Evolutionary conservation across 1,284 basidiomycete genomes (phyloP).

Genomic region (Malassezia slooffiae): DNA sequence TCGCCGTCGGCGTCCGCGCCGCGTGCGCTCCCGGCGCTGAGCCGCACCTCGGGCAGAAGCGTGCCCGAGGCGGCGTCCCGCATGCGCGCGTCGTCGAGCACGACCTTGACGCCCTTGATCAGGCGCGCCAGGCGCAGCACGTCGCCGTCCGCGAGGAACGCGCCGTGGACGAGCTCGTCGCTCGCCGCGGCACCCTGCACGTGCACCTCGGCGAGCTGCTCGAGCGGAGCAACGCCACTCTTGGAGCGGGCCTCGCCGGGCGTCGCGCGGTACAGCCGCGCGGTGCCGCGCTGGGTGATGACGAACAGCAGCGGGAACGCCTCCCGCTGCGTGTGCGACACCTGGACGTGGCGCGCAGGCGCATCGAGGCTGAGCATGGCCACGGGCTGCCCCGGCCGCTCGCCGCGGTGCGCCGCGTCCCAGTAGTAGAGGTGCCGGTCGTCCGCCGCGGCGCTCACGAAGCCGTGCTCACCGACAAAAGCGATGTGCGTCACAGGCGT

Average conservation of each 20-base stretch:
- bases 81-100: constrained; percentile 25
- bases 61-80: constrained; percentile 16
- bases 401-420: constrained; percentile 49
- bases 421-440: constrained; percentile 66
- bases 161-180: constrained; percentile 22
- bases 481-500: constrained; percentile 35
- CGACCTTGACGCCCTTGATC: constrained; percentile 33
- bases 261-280: constrained; percentile 32
- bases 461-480: constrained; percentile 42
- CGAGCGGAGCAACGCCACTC: constrained; percentile 19
- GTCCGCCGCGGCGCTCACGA: constrained; percentile 62
- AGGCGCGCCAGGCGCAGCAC: constrained; percentile 26
- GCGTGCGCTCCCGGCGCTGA: constrained; percentile 1
- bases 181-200: not conserved
- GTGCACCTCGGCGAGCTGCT: constrained; percentile 13
- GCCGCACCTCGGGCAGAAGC: constrained; percentile 13
- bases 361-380: constrained; percentile 47
- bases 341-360: constrained; percentile 41
- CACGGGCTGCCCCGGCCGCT: constrained; percentile 16
- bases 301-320: constrained; percentile 43
- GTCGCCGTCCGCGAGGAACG: constrained; percentile 15
- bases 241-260: constrained; percentile 19
- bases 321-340: constrained; percentile 22
- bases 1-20: constrained; percentile 2
- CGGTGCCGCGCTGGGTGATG: constrained; percentile 41